Evolutionary conservation across 768 basidiomycete species (phyloP).

Genomic region (Asterophora parasitica): DNA sequence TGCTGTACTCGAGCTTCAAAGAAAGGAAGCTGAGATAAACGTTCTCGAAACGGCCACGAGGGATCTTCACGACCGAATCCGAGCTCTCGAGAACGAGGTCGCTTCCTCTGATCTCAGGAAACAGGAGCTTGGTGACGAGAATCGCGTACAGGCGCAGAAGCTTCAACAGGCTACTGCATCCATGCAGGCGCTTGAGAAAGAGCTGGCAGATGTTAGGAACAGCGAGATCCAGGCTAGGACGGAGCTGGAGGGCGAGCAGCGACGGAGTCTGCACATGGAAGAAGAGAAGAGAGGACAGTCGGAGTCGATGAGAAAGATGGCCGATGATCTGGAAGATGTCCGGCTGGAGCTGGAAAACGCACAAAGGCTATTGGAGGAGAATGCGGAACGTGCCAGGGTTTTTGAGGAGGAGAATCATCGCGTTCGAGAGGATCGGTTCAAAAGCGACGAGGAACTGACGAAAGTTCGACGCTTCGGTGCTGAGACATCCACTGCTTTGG

Average conservation of each 20-base stretch:
- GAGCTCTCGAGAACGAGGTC: constrained; percentile 4
- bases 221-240: not conserved
- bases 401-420: not conserved
- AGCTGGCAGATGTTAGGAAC: not conserved
- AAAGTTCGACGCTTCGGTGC: not conserved
- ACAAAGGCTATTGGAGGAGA: not conserved
- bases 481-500: not conserved
- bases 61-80: constrained; percentile 5
- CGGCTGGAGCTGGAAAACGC: not conserved
- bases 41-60: not conserved
- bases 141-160: constrained; percentile 1
- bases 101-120: constrained; percentile 3
- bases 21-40: not conserved
- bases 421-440: not conserved
- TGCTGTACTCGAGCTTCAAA: not conserved
- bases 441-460: not conserved
- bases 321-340: not conserved
- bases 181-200: not conserved
- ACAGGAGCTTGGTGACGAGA: constrained; percentile 10
- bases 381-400: not conserved
- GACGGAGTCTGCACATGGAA: not conserved
- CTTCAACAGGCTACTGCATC: not conserved
- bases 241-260: not conserved
- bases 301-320: not conserved
- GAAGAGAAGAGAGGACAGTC: not conserved